Evolutionary conservation across 129 eudicot species (phyloP), one percentile per base, ranked within the genome.

Genomic region (Flaveria sonorensis): DNA sequence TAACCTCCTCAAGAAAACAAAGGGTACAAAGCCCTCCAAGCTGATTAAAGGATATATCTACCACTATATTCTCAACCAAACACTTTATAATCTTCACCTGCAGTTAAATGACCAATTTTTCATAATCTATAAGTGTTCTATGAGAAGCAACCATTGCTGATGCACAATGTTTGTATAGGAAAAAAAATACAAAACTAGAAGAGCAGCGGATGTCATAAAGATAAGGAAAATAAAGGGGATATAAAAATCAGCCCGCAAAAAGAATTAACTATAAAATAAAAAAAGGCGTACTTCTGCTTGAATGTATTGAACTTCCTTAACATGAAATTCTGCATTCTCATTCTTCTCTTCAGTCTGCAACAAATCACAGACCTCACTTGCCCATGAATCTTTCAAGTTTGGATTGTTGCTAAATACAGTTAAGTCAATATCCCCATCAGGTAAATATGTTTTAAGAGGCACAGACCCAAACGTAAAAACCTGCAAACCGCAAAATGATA

Each of bases 1-100:
- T 71, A 72, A 91, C 99, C 96, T 95, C 95, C 81, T 92, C 96
- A 63, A 95, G 92, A 83, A 95, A 95, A 79, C 99, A 95, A 77
- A 95, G 97, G 71, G 99, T 95, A 76, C 99, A 95, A 75, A 92
- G 77, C 52, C 99, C 99, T 83, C 99, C 96, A 56, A 95, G 88
- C 86, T 95, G 99, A 79, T 92, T 88, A 88, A 95, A 95, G 45
- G 99, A 95, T 78, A 95, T 95, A 83, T 95, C 99, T 16, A 95
- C 99, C 73, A 95, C 97, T 76, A 95, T 95, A 70, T 95, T 95
- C 72, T 95, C 97, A 68, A 95, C 99, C 36, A 95, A 94, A 70
- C 99, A 95, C 72, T 95, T 95, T 46, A 95, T 88, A 75, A 95
- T 79, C 87, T 95, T 95, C 71, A 95, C 98, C 98, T 93, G 84